phyloP scores from a whole-genome alignment of 345 rosid species.

The Populus pruinosa region DNA sequence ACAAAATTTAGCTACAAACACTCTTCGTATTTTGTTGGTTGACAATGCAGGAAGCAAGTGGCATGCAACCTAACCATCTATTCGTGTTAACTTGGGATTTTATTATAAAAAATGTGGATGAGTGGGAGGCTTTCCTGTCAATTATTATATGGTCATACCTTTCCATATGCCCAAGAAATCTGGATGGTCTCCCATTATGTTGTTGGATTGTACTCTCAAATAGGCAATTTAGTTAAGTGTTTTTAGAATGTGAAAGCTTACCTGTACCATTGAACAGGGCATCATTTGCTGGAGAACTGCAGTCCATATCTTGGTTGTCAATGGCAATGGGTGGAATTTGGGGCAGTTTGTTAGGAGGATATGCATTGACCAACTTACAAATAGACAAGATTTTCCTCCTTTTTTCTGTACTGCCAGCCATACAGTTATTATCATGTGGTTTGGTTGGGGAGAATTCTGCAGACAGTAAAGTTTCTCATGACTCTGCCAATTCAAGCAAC shows the following conservation, averaged over 20 bases:
- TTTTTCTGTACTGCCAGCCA: conserved; percentile 62
- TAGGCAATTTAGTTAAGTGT: neutral
- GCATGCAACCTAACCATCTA: neutral
- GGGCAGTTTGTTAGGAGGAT: conserved; percentile 89
- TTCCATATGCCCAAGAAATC: neutral
- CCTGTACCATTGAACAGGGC: conserved; percentile 47
- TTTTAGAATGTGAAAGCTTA: neutral
- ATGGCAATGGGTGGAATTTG: conserved; percentile 95
- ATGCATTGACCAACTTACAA: conserved; percentile 61
- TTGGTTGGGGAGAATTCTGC: conserved; percentile 57
- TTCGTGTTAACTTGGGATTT: neutral
- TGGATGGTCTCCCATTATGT: neutral
- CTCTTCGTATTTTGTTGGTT: neutral
- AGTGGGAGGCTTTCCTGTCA: neutral
- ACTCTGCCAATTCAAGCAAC: conserved; percentile 25
- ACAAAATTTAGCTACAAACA: neutral
- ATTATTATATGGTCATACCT: neutral
- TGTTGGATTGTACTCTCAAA: neutral
- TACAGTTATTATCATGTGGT: conserved; percentile 74
- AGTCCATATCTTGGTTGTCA: conserved; percentile 84
- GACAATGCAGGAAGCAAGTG: neutral
- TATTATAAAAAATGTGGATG: neutral
- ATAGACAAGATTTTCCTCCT: conserved; percentile 76
- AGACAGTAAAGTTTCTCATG: conserved; percentile 28
- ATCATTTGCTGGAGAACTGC: conserved; percentile 91